phyloP scores from a whole-genome alignment of 1,284 basidiomycete genomes.

The Anthracocystis walkeri region DNA sequence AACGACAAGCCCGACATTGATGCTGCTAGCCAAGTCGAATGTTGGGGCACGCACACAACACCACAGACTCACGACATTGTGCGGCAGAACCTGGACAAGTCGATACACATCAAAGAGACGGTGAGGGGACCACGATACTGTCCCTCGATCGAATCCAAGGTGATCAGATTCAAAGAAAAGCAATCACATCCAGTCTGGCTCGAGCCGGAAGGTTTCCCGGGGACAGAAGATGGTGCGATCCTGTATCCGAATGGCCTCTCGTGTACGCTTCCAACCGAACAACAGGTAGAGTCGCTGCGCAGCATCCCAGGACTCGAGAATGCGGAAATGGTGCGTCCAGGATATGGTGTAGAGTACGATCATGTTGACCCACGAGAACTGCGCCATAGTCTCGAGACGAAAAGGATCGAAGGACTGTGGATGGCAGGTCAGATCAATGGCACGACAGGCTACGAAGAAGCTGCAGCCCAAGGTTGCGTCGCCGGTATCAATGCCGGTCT shows the following conservation, averaged over 20 bases:
- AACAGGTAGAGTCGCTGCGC: constrained; percentile 82
- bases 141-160: constrained; percentile 88
- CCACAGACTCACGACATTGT: constrained; percentile 80
- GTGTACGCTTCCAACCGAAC: constrained; percentile 84
- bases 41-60: constrained; percentile 81
- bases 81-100: constrained; percentile 75
- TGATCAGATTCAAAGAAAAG: constrained; percentile 81
- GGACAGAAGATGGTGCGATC: constrained; percentile 77
- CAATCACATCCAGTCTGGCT: constrained; percentile 82
- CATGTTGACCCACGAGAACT: constrained; percentile 88
- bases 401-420: constrained; percentile 75
- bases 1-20: constrained; percentile 44
- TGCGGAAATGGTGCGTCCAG: constrained; percentile 82
- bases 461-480: constrained; percentile 84
- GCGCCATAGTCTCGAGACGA: constrained; percentile 81
- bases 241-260: constrained; percentile 92
- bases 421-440: constrained; percentile 69
- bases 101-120: constrained; percentile 86
- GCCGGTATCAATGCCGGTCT: constrained; percentile 89
- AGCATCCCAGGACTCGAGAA: constrained; percentile 86
- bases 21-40: constrained; percentile 78
- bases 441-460: constrained; percentile 92
- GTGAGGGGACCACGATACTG: constrained; percentile 92
- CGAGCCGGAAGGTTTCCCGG: constrained; percentile 89
- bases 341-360: constrained; percentile 93